A percentile compares a stretch with the other conserved stretches of the same genome.
Evolutionary conservation across 208 protist species (phyloP).

Genomic region (Trichomonas gallinae): DNA sequence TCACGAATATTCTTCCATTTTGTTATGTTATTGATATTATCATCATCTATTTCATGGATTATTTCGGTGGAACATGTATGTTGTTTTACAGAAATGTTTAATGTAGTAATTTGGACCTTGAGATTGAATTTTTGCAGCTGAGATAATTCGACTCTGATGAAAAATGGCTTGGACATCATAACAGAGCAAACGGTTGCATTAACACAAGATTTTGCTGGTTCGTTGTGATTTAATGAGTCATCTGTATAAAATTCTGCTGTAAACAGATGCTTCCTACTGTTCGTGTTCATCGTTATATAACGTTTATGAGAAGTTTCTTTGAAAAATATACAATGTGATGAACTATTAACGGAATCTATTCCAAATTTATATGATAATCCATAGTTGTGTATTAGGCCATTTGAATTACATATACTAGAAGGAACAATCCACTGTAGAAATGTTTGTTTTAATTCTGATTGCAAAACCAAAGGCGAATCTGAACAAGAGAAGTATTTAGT

Average conservation of each 20-base stretch:
- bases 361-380: not conserved
- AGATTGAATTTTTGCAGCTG: not conserved
- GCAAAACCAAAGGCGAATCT: not conserved
- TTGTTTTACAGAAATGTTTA: not conserved
- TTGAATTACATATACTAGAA: not conserved
- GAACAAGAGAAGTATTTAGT: not conserved
- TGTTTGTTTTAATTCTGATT: not conserved
- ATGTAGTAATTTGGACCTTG: not conserved
- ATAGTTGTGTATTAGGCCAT: not conserved
- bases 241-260: not conserved
- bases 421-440: not conserved
- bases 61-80: not conserved
- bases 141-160: not conserved
- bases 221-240: not conserved
- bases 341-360: not conserved
- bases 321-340: not conserved
- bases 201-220: not conserved
- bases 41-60: not conserved
- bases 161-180: not conserved
- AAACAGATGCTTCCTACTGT: not conserved
- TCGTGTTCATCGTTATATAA: not conserved
- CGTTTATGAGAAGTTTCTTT: not conserved
- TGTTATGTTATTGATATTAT: not conserved
- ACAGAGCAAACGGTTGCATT: not conserved
- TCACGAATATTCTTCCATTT: not conserved